These are phyloP conservation scores for Nothophaeocryptopus gaeumannii DNA, from an alignment of 2,329 filamentous ascomycete genomes.

Conservation along the genomic window DNA sequence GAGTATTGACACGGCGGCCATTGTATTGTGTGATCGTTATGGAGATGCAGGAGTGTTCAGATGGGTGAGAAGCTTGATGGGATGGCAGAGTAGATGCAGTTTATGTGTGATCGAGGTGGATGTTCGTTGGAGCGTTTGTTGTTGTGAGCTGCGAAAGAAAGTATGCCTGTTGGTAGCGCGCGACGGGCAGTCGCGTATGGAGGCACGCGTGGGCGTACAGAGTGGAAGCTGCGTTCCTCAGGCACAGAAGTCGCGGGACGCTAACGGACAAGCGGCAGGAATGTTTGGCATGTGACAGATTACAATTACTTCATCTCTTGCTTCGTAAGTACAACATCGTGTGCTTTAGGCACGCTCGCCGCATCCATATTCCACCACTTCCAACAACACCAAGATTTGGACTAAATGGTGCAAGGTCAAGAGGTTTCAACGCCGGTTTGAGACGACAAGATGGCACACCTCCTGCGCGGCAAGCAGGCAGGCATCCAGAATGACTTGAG, in stretches of 20 bases:
- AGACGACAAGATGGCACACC: constrained; percentile 66
- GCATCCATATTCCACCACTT: not conserved
- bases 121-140: not conserved
- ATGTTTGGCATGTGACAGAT: constrained; percentile 5
- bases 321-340: no score
- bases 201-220: not conserved
- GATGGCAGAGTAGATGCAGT: not conserved
- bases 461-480: constrained; percentile 87
- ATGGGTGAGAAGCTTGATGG: not conserved
- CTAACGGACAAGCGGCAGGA: no score
- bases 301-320: no score
- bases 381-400: not conserved
- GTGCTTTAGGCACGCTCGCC: not conserved
- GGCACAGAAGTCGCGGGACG: constrained; percentile 4
- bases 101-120: not conserved
- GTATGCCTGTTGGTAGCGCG: constrained; percentile 7
- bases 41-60: not conserved
- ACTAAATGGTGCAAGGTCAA: not conserved
- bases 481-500: constrained; percentile 91
- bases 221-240: constrained; percentile 5
- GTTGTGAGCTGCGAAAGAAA: not conserved
- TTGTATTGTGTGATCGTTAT: constrained; percentile 44
- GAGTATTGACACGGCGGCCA: constrained; percentile 95
- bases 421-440: no score
- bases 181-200: constrained; percentile 1